Base-by-base conservation (phyloP, 2,329 filamentous ascomycete genomes). In the Sclerotinia borealis region DNA sequence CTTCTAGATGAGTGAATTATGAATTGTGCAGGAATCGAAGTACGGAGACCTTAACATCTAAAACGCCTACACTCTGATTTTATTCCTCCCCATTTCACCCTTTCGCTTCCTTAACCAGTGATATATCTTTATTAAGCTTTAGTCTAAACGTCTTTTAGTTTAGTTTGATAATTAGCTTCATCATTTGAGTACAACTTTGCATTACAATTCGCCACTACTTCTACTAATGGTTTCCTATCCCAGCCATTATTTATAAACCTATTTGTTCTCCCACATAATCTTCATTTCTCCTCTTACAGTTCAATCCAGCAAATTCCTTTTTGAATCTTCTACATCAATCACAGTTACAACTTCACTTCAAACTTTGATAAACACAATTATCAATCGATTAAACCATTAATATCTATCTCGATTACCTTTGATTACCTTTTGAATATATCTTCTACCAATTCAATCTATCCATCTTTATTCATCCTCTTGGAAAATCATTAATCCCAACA, bases 181-280 rank as follows among this genome's bases (percentile, higher is more conserved):
- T 15, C 19, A 2, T 1, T 17, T 56, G n/a, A 45, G 52, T 48
- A 29, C 15, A n/a, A 37, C 41, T 36, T 59, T 17, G 9, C 41
- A 47, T 58, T 27, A 27, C 55, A 48, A 47, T 59, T 56, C 27
- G 52, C 52, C 52, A 56, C 52, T 43, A 43, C 37, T 19, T 6
- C 5, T 27, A 37, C 34, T 7, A 10, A 25, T 25, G 25, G 11
- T 54, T 55, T 27, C 51, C 51, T 31, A 31, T 36, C 47, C 56
- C 45, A 60, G 25, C 58, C 55, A 59, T 41, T 36, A 36, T 15
- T 11, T n/a, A 25, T 48, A 51, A 61, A 51, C 36, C 37, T 51
- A 41, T 36, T 52, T 50, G 43, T 59, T 52, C 59, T 61, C 58
- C 58, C 58, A 61, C 58, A 56, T 55, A 43, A 29, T 13, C 25